These are phyloP conservation scores for Entomortierella beljakovae DNA, from an alignment of 192 early-diverging fungal species.

Conservation along the genomic window DNA sequence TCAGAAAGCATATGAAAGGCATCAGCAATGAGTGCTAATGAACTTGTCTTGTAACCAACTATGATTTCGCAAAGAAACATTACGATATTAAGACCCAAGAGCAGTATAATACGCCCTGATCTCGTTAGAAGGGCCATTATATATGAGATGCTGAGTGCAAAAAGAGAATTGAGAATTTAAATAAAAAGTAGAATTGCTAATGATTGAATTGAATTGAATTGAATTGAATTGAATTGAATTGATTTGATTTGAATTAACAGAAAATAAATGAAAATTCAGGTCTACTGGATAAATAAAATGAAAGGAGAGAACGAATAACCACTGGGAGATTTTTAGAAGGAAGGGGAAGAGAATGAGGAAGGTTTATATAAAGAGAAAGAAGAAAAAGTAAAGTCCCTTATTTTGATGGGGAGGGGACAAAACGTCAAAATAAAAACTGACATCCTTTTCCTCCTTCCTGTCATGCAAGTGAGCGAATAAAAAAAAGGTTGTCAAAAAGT, in stretches of 20 bases:
- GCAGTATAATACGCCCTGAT: slow-evolving; percentile 65
- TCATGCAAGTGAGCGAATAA: not conserved
- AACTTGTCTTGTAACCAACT: slow-evolving; percentile 79
- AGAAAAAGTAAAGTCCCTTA: not conserved
- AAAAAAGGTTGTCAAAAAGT: slow-evolving; percentile 1
- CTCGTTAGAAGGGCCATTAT: slow-evolving; percentile 27
- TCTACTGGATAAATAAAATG: too few species aligned
- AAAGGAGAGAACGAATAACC: too few species aligned
- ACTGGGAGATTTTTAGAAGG: too few species aligned
- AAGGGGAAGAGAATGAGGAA: too few species aligned
- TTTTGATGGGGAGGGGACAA: too few species aligned
- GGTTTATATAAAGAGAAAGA: too few species aligned
- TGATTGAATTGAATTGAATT: too few species aligned
- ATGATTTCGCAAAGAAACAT: slow-evolving; percentile 88
- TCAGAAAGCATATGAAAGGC: slow-evolving; percentile 95
- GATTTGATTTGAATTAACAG: too few species aligned
- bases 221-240: too few species aligned
- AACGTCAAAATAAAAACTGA: too few species aligned
- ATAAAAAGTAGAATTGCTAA: too few species aligned
- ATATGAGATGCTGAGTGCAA: not conserved
- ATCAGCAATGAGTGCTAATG: slow-evolving; percentile 90
- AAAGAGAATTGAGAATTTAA: not conserved
- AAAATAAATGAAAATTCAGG: too few species aligned
- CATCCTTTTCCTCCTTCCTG: not conserved
- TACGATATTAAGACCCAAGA: slow-evolving; percentile 68